These are phyloP conservation scores for Brassica hybrid DNA, from an alignment of 441 rosid species.

Conservation along the genomic window DNA sequence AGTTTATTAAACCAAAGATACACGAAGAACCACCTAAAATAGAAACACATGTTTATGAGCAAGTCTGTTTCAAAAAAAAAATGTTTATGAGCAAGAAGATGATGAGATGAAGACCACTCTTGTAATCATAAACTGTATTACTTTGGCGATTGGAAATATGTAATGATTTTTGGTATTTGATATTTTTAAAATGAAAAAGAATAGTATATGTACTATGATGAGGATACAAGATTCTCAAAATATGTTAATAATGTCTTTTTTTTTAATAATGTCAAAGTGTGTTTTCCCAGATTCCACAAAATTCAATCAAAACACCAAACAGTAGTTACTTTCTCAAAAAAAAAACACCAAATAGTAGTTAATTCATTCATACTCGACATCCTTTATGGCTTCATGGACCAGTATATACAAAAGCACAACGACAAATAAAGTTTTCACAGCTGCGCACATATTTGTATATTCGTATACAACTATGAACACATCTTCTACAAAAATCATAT, in stretches of 20 bases:
- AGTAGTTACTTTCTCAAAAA: neutral
- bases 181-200: neutral
- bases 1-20: neutral
- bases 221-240: neutral
- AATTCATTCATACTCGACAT: neutral
- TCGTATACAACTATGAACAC: neutral
- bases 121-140: neutral
- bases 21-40: neutral
- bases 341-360: neutral
- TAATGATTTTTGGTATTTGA: neutral
- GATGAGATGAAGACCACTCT: neutral
- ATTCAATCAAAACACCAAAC: neutral
- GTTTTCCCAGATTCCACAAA: neutral
- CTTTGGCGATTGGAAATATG: neutral
- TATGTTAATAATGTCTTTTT: too few species aligned
- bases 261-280: neutral
- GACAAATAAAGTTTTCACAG: neutral
- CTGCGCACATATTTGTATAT: neutral
- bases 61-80: too few species aligned
- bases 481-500: neutral
- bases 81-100: neutral
- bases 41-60: neutral
- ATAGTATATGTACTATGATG: neutral
- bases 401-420: neutral
- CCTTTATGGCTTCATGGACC: conserved; percentile 1